Evolutionary conservation across 1,284 basidiomycete species (phyloP).

Genomic region (Tilletia horrida): DNA sequence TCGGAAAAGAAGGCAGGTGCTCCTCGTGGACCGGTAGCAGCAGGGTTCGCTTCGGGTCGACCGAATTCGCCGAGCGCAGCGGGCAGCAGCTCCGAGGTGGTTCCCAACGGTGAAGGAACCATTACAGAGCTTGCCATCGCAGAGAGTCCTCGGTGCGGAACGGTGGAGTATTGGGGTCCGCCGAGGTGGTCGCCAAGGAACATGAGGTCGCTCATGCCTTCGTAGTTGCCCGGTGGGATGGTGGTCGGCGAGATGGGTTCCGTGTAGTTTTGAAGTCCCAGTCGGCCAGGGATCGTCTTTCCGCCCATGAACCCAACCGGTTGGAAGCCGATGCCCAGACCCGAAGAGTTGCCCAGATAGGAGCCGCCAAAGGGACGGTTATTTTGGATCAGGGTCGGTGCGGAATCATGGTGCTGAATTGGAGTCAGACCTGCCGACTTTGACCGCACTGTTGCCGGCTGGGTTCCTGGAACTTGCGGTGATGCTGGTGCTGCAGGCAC

Average conservation of each 20-base stretch:
- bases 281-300: not conserved
- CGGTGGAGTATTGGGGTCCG: too few species aligned
- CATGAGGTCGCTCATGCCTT: not conserved
- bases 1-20: not conserved
- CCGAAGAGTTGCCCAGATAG: not conserved
- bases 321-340: not conserved
- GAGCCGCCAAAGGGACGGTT: not conserved
- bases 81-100: too few species aligned
- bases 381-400: not conserved
- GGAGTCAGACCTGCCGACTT: not conserved
- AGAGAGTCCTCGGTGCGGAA: too few species aligned
- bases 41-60: too few species aligned
- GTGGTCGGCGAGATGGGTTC: slow-evolving; percentile 13
- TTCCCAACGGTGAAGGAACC: too few species aligned
- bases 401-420: not conserved
- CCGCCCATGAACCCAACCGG: not conserved
- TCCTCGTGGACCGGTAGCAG: too few species aligned
- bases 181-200: not conserved
- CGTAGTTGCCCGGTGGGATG: not conserved
- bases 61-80: too few species aligned
- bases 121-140: too few species aligned
- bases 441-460: not conserved
- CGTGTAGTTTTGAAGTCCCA: not conserved
- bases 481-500: too few species aligned
- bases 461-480: too few species aligned